A percentile compares a stretch with the other conserved stretches of the same genome.
phyloP scores from a whole-genome alignment of 371 early-diverging fungal genomes.

The Lichtheimia ramosa region DNA sequence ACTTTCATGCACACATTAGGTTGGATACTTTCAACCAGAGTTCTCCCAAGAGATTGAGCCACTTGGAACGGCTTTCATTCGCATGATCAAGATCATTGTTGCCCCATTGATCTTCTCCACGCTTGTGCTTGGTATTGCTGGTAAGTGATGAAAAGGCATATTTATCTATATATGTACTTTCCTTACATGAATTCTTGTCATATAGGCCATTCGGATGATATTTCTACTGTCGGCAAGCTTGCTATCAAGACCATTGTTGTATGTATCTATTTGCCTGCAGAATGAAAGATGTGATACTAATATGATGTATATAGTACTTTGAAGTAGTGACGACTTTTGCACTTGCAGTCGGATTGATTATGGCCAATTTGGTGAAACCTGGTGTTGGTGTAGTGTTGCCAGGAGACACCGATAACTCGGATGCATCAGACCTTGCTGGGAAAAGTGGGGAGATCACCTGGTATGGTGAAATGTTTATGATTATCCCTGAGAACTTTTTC shows the following conservation, averaged over 20 bases:
- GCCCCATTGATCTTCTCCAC: constrained; percentile 75
- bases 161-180: neutral
- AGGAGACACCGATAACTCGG: constrained; percentile 17
- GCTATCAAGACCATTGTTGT: constrained; percentile 66
- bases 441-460: constrained; percentile 50
- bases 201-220: constrained; percentile 75
- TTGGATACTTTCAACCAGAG: constrained; percentile 60
- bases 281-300: neutral
- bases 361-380: constrained; percentile 69
- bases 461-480: constrained; percentile 53
- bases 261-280: constrained; percentile 13
- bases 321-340: constrained; percentile 72
- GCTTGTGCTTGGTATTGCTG: constrained; percentile 70
- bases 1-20: no score
- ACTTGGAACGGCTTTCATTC: constrained; percentile 59
- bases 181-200: neutral
- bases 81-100: constrained; percentile 72
- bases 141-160: constrained; percentile 1
- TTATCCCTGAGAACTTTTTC: constrained; percentile 62
- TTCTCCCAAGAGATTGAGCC: constrained; percentile 46
- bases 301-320: constrained; percentile 47
- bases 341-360: constrained; percentile 66
- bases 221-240: constrained; percentile 60
- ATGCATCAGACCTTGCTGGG: constrained; percentile 19
- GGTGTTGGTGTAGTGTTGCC: constrained; percentile 45